Conservation (phyloP, 495 filamentous ascomycete genomes). For the Xylaria scruposa region DNA sequence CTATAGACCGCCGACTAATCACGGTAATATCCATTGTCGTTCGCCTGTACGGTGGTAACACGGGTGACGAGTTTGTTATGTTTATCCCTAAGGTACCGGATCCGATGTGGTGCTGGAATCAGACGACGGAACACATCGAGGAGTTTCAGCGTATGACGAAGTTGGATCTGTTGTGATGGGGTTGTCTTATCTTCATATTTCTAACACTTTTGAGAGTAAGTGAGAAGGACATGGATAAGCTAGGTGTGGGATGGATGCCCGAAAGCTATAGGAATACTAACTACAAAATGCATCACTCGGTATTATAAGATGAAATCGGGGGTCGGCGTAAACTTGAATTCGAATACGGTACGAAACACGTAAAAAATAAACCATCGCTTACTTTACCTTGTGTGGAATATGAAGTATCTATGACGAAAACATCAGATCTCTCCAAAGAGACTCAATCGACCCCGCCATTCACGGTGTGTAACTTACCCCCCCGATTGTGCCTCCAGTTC, state of each 20-base stretch:
- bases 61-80: conserved; percentile 6
- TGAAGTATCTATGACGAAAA: conserved; percentile 19
- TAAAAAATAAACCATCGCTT: neutral
- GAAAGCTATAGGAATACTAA: neutral
- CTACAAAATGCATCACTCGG: neutral
- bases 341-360: neutral
- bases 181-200: neutral
- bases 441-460: conserved; percentile 10
- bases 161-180: conserved; percentile 23
- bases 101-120: conserved; percentile 37
- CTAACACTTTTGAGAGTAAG: neutral
- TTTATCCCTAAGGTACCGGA: conserved; percentile 34
- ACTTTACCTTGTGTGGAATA: neutral
- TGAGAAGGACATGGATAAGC: neutral
- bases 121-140: conserved; percentile 31
- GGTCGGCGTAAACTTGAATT: neutral
- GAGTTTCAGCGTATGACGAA: conserved; percentile 25
- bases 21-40: conserved; percentile 25
- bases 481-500: neutral
- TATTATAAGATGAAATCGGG: neutral
- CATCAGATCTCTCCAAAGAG: no score
- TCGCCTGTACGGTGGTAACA: conserved; percentile 4
- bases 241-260: neutral
- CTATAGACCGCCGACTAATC: conserved; percentile 20
- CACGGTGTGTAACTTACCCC: neutral